Percentiles rank a stretch among this genome's conserved stretches.
phyloP scores from a whole-genome alignment of 192 early-diverging fungal genomes.

The Coemansia sp. region DNA sequence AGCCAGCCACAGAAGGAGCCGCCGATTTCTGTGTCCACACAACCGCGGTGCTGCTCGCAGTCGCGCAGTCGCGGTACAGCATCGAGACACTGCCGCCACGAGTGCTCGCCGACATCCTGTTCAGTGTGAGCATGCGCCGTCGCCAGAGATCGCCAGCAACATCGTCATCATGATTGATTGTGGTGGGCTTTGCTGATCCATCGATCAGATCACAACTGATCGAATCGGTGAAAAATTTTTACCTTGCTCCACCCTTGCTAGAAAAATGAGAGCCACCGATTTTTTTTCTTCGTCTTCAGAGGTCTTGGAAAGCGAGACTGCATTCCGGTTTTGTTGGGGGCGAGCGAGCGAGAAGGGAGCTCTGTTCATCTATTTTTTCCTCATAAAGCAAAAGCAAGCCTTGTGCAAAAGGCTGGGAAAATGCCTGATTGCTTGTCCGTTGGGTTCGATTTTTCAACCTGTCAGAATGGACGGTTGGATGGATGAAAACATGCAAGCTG shows the following conservation, averaged over 20 bases:
- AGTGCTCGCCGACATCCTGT: constrained; percentile 36
- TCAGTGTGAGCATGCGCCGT: constrained; percentile 13
- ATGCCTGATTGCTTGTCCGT: too few species aligned
- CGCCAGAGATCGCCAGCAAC: not conserved
- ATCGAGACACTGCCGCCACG: constrained; percentile 25
- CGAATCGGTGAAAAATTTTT: constrained; percentile 26
- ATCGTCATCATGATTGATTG: too few species aligned
- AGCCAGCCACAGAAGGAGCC: constrained; percentile 5
- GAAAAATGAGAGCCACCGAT: not conserved
- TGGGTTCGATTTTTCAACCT: constrained; percentile 4
- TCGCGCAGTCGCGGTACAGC: constrained; percentile 34
- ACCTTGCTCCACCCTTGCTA: not conserved
- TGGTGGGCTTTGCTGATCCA: not conserved
- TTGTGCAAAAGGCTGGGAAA: not conserved
- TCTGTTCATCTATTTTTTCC: too few species aligned
- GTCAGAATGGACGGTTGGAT: not conserved
- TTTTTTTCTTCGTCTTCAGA: not conserved
- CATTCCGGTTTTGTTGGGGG: constrained; percentile 10
- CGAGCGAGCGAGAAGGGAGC: not conserved
- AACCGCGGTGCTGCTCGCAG: constrained; percentile 39
- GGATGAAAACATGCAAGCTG: not conserved
- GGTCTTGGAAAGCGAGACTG: not conserved
- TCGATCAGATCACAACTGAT: constrained; percentile 1
- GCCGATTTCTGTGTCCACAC: constrained; percentile 38
- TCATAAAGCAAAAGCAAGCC: not conserved